Conservation (phyloP, 108 stramenopile genomes). For the Fistulifera solaris region DNA sequence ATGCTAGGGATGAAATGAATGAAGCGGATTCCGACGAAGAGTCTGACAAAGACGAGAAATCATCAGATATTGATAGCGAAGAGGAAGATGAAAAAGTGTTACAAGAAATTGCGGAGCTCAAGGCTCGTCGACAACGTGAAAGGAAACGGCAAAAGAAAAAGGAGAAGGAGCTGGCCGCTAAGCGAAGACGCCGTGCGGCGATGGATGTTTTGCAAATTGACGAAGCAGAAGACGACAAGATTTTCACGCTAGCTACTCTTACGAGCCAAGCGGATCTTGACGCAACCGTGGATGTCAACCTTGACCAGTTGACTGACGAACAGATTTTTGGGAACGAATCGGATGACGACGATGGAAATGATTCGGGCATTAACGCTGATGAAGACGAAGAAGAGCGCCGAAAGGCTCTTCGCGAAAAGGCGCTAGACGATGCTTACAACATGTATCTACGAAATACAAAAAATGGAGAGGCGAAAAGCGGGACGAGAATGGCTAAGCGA, state of each 20-base stretch:
- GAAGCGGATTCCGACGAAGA: constrained; percentile 16
- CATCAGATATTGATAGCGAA: constrained; percentile 40
- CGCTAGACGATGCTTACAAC: constrained; percentile 83
- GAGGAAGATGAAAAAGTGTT: constrained; percentile 79
- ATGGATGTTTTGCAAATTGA: constrained; percentile 88
- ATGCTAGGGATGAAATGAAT: constrained; percentile 32
- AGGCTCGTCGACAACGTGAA: constrained; percentile 58
- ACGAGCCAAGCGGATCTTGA: constrained; percentile 51
- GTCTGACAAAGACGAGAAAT: constrained; percentile 16
- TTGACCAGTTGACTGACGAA: constrained; percentile 63
- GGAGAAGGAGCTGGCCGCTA: constrained; percentile 27
- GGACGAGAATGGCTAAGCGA: constrained; percentile 74
- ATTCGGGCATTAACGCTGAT: constrained; percentile 8
- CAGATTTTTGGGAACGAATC: constrained; percentile 45
- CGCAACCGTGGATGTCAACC: constrained; percentile 68
- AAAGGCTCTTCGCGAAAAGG: constrained; percentile 56
- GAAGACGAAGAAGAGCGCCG: constrained; percentile 43
- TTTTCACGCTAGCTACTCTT: constrained; percentile 73
- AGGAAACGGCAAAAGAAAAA: constrained; percentile 59
- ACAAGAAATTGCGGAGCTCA: constrained; percentile 59
- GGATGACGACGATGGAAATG: constrained; percentile 28
- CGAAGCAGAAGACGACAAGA: constrained; percentile 72
- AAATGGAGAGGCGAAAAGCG: constrained; percentile 62
- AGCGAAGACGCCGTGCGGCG: constrained; percentile 72
- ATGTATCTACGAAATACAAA: constrained; percentile 66